Percentiles rank a stretch among this genome's conserved stretches.
These are phyloP conservation scores for Trichothecium sympodiale DNA, from an alignment of 2,329 filamentous ascomycete species.

Conservation along the genomic window DNA sequence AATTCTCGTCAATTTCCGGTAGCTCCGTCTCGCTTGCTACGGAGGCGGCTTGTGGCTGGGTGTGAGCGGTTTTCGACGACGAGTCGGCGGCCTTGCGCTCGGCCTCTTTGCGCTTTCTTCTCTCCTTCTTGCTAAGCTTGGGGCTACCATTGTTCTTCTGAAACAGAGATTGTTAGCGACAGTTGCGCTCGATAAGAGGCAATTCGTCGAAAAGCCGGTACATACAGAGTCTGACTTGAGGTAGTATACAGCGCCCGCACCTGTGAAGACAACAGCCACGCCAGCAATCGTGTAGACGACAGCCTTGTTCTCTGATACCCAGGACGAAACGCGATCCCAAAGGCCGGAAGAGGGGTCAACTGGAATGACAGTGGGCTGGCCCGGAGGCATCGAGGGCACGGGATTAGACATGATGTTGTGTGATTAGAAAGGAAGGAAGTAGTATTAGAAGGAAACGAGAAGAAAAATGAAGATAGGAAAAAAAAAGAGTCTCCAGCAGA, in stretches of 20 bases:
- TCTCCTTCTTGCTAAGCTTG: slow-evolving; percentile 82
- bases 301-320: slow-evolving; percentile 93
- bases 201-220: slow-evolving; percentile 4
- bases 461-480: slow-evolving; percentile 11
- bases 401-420: slow-evolving; percentile 29
- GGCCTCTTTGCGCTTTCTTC: slow-evolving; percentile 75
- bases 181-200: not conserved
- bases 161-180: slow-evolving; percentile 2
- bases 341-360: slow-evolving; percentile 54
- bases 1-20: slow-evolving; percentile 53
- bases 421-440: slow-evolving; percentile 12
- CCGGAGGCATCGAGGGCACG: slow-evolving; percentile 36
- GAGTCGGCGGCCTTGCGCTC: slow-evolving; percentile 45
- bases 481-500: slow-evolving; percentile 15
- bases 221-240: slow-evolving; percentile 50
- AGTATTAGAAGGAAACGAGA: slow-evolving; percentile 10
- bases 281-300: slow-evolving; percentile 94
- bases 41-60: slow-evolving; percentile 37
- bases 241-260: slow-evolving; percentile 90
- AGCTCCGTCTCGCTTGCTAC: slow-evolving; percentile 55
- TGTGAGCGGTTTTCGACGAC: slow-evolving; percentile 11
- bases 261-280: slow-evolving; percentile 82
- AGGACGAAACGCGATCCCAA: slow-evolving; percentile 83
- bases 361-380: slow-evolving; percentile 30
- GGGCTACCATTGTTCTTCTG: slow-evolving; percentile 40